Evolutionary conservation across 495 filamentous ascomycete genomes (phyloP).

Genomic region (Penicillium antarcticum): DNA sequence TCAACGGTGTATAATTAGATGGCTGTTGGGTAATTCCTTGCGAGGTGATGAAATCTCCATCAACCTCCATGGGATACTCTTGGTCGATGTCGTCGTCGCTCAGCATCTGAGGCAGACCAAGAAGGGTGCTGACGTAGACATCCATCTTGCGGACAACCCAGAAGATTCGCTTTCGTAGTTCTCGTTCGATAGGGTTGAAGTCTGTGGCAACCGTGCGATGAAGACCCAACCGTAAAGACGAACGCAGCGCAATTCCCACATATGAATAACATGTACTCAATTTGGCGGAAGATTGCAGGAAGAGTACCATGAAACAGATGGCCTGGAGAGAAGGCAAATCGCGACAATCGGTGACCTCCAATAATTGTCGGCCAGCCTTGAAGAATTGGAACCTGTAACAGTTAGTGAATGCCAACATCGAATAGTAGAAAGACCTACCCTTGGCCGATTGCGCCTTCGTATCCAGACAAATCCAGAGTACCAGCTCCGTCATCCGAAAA

Average conservation of each 20-base stretch:
- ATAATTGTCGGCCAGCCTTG: constrained; percentile 69
- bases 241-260: constrained; percentile 83
- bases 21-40: constrained; percentile 72
- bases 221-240: constrained; percentile 80
- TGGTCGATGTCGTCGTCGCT: constrained; percentile 91
- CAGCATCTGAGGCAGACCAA: constrained; percentile 82
- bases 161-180: constrained; percentile 81
- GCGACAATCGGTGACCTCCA: constrained; percentile 89
- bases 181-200: constrained; percentile 80
- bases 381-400: constrained; percentile 77
- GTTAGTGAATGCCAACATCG: not conserved
- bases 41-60: constrained; percentile 86
- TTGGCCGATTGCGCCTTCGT: constrained; percentile 73
- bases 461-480: constrained; percentile 52
- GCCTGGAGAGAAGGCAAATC: constrained; percentile 83
- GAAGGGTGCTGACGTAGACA: constrained; percentile 82
- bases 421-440: constrained; percentile 51
- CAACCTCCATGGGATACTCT: constrained; percentile 77
- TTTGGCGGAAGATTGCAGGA: constrained; percentile 86
- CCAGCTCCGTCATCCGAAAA: constrained; percentile 57
- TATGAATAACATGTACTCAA: constrained; percentile 92
- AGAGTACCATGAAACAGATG: constrained; percentile 88
- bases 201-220: constrained; percentile 74
- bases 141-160: constrained; percentile 93
- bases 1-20: constrained; percentile 67